Evolutionary conservation across 2,329 filamentous ascomycete genomes (phyloP).

Genomic region (Penicillium oxalicum): DNA sequence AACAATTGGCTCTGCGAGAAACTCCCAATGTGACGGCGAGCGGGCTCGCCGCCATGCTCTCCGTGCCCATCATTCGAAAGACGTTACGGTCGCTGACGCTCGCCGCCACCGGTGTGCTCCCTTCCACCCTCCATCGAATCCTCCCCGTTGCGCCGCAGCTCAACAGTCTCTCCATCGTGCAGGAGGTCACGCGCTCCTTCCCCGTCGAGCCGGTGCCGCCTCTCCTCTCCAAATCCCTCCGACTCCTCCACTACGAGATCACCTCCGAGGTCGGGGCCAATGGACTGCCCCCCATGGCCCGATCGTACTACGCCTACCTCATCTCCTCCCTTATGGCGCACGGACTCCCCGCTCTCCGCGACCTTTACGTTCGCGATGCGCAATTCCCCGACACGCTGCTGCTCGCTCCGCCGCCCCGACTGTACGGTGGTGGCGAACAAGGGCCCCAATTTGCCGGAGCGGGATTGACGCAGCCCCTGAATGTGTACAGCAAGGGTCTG

Average conservation of each 20-base stretch:
- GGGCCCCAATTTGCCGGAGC: slow-evolving; percentile 21
- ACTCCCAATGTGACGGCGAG: slow-evolving; percentile 64
- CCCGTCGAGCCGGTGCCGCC: slow-evolving; percentile 54
- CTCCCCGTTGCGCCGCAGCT: slow-evolving; percentile 40
- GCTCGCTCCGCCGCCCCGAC: slow-evolving; percentile 58
- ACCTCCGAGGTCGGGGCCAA: slow-evolving; percentile 54
- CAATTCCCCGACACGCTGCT: slow-evolving; percentile 75
- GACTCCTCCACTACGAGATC: slow-evolving; percentile 77
- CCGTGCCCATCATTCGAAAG: slow-evolving; percentile 52
- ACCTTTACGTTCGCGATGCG: slow-evolving; percentile 80
- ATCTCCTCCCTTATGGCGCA: slow-evolving; percentile 73
- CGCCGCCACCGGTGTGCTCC: slow-evolving; percentile 61
- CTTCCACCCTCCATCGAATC: slow-evolving; percentile 38
- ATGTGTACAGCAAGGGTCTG: slow-evolving; percentile 61
- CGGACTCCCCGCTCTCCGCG: slow-evolving; percentile 64
- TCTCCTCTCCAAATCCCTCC: slow-evolving; percentile 62
- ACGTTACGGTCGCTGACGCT: slow-evolving; percentile 64
- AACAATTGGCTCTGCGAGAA: slow-evolving; percentile 66
- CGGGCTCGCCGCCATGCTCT: slow-evolving; percentile 65
- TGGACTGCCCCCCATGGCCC: slow-evolving; percentile 45
- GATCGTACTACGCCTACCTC: slow-evolving; percentile 77
- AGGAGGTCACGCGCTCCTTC: slow-evolving; percentile 53
- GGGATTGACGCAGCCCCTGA: slow-evolving; percentile 51
- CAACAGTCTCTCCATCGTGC: slow-evolving; percentile 47
- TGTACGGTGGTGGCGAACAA: slow-evolving; percentile 41